Conservation (phyloP, 164 flowering plant genomes). For the Chimonanthus salicifolius region DNA sequence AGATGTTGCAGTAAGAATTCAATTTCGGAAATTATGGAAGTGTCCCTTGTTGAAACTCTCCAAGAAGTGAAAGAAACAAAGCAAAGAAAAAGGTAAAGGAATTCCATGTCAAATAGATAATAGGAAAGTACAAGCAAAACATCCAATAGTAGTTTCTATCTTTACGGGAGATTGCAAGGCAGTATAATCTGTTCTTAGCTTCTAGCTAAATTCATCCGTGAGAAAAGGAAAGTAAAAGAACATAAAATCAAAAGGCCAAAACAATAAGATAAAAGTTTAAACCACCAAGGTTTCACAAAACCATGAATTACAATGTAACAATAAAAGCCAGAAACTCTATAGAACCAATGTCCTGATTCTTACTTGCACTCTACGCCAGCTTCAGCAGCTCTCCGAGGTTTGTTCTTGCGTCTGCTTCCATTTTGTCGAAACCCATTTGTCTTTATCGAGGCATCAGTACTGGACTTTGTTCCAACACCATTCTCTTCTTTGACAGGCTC, state of each 20-base stretch:
- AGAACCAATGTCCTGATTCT: constrained; percentile 1
- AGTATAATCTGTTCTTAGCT: constrained; percentile 18
- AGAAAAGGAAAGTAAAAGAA: neutral
- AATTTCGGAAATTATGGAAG: neutral
- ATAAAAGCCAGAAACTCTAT: neutral
- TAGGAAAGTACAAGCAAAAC: neutral
- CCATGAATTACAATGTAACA: neutral
- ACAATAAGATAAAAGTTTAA: constrained; percentile 5
- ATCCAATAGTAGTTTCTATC: neutral
- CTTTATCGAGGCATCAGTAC: constrained; percentile 34
- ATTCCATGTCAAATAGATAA: neutral
- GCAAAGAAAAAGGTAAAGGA: neutral
- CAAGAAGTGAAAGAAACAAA: neutral
- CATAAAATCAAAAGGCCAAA: constrained; percentile 2
- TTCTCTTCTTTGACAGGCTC: constrained; percentile 48
- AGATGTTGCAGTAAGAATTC: neutral
- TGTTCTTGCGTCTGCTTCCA: constrained; percentile 72
- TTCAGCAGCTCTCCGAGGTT: constrained; percentile 82
- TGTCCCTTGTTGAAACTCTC: neutral
- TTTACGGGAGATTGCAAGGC: constrained; percentile 20
- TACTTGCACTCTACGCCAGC: constrained; percentile 74
- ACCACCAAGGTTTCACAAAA: neutral
- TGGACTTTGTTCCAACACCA: constrained; percentile 32
- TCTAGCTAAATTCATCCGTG: constrained; percentile 21
- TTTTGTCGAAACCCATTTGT: constrained; percentile 55